Base-by-base conservation (phyloP, 2,329 filamentous ascomycete species). In the Byssochlamys sp. region DNA sequence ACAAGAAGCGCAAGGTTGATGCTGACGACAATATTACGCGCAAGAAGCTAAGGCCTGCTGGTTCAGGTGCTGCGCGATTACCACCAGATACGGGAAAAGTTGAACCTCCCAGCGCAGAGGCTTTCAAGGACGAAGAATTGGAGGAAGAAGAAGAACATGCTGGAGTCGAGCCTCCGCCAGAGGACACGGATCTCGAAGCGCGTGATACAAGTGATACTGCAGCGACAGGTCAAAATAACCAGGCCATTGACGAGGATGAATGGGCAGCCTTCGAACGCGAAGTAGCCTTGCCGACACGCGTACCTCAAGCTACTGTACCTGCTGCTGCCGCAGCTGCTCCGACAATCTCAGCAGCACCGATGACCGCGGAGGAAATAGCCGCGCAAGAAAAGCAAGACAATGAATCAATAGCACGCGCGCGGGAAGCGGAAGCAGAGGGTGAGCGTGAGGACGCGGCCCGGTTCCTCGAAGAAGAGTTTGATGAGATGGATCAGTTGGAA, bases 251-350 rank as follows among this genome's bases (percentile, higher is more conserved):
- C 68, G 89, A 95, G 67, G 84, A 86, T 56, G 89, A 94, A 72
- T 94, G 89, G 88, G 87, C 89, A 1, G 89, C 89, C 7, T 95
- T 95, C 68, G 87, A 96, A 69, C 88, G 88, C 2, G 89, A 95
- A 56, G 85, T 95, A 57, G 87, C 84, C 6, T 75, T 70, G 48
- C 71, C 74, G 54, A 71, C 73, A 7, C 71, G 71, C 57, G 60
- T 61, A 50, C 66, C 64, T 14, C 66, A 72, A 50, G 61, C 65
- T 25, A 67, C 67, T 25, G 65, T 45, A 19, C 39, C 69, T 45
- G 69, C 70, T 3, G 57, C 70, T 3, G 57, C 73, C 54, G 60
- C 67, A 4, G 66, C 71, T 1, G 65, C 81, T 58, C 84, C 83
- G 5, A 82, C 84, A 2, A 89, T 90, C 61, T 85, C 81, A 1